Percentiles rank a stretch among this genome's conserved stretches.
phyloP scores from a whole-genome alignment of 177 flowering plant genomes.

The Vitis hybrid region DNA sequence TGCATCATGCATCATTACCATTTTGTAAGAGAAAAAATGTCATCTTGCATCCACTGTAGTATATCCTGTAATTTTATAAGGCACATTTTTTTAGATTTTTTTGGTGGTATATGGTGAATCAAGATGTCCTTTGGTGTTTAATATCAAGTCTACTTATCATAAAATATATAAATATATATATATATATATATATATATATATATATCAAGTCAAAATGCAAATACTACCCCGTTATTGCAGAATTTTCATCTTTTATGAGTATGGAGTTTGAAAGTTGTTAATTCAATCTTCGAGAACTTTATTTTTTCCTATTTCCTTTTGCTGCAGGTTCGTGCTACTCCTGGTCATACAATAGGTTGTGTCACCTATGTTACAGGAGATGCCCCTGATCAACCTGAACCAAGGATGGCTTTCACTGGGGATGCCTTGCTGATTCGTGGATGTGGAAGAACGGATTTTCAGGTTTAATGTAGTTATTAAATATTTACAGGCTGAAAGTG shows the following conservation, averaged over 20 bases:
- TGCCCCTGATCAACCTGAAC: conserved; percentile 78
- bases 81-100: too few species aligned
- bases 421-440: conserved; percentile 91
- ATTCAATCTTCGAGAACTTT: not conserved
- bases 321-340: conserved; percentile 87
- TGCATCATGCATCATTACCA: too few species aligned
- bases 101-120: too few species aligned
- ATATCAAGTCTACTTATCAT: too few species aligned
- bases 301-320: not conserved
- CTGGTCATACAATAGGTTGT: conserved; percentile 96
- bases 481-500: not conserved
- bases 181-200: too few species aligned
- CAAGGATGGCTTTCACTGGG: conserved; percentile 97
- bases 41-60: too few species aligned
- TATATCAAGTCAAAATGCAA: too few species aligned
- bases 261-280: not conserved
- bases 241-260: not conserved
- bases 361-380: conserved; percentile 97
- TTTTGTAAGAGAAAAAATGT: too few species aligned
- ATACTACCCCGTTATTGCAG: too few species aligned
- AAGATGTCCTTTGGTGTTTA: too few species aligned
- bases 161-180: too few species aligned
- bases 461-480: conserved; percentile 42
- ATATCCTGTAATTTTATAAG: too few species aligned
- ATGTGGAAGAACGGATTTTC: conserved; percentile 98